Conservation (phyloP, 1,284 basidiomycete genomes). For the Volvariella volvacea region DNA sequence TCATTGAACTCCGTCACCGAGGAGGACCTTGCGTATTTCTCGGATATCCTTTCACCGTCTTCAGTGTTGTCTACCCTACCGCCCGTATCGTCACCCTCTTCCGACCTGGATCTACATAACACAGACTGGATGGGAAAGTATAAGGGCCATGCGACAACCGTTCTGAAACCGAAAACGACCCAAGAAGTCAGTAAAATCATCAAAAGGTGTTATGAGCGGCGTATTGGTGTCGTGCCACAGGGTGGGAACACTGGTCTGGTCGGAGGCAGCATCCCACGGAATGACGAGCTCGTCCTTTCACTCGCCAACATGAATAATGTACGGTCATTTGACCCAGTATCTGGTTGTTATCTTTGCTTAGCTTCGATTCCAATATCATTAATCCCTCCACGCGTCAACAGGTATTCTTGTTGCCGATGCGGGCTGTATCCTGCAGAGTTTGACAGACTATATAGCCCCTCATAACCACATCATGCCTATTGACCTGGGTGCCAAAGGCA, state of each 20-base stretch:
- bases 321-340: slow-evolving; percentile 89
- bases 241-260: slow-evolving; percentile 99
- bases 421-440: slow-evolving; percentile 89
- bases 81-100: slow-evolving; percentile 35
- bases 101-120: slow-evolving; percentile 82
- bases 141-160: slow-evolving; percentile 74
- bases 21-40: slow-evolving; percentile 58
- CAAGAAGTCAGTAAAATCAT: slow-evolving; percentile 86
- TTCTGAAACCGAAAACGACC: slow-evolving; percentile 86
- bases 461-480: slow-evolving; percentile 96
- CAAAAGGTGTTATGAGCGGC: slow-evolving; percentile 74
- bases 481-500: slow-evolving; percentile 97
- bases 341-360: slow-evolving; percentile 44
- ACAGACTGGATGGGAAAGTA: slow-evolving; percentile 99
- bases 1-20: slow-evolving; percentile 35
- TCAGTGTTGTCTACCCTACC: slow-evolving; percentile 63
- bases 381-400: slow-evolving; percentile 19
- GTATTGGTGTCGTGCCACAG: slow-evolving; percentile 90
- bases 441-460: slow-evolving; percentile 84
- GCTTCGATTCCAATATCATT: slow-evolving; percentile 10
- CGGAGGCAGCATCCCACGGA: slow-evolving; percentile 89
- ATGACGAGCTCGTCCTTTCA: slow-evolving; percentile 86
- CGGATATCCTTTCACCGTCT: slow-evolving; percentile 49
- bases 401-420: slow-evolving; percentile 80
- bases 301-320: slow-evolving; percentile 81